Base-by-base conservation (phyloP, 768 basidiomycete genomes). In the Lactarius trivialis region DNA sequence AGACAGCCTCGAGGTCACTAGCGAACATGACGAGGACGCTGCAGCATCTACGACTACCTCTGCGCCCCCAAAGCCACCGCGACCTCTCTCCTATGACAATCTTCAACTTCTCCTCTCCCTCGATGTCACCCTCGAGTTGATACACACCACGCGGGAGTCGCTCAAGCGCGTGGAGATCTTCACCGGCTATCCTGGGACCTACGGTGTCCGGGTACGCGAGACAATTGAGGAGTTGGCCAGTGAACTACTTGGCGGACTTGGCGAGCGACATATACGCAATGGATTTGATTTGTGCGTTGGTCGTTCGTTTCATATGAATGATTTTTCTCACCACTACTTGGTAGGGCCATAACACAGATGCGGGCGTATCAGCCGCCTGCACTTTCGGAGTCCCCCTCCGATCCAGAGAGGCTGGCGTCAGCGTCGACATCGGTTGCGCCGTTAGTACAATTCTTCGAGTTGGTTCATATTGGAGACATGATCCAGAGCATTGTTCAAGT, bases 401-500 rank as follows among this genome's bases (percentile, higher is more conserved):
- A 83, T 55, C 85, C 86, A 39, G 85, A 84, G 26, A 87, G 84
- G 66, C 14, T 30, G 9, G 52, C 55, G n/a, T 33, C 55, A 7
- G 37, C 51, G 7, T 67, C 61, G 37, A 67, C 67, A 21, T 66
- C 65, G 1, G 95, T 98, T 2, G 93, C 95, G 1, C 97, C 97
- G 0, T 75, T 99, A 3, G 76, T 98, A 43, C 95, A 98, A 71
- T 98, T 98, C 76, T 98, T 99, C 67, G 96, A 98, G 76, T 79
- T 98, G 26, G 96, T 96, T 0, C 97, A 98, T 75, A 79, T 98
- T 17, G 97, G 94, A 1, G 96, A 99, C 71, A 99, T 92, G 17
- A 98, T 98, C 49, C 93, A 96, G 74, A 92, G 88, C 19, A 98
- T 98, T 85, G 85, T 97, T 7, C 94, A 99, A 68, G 97, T 98